Evolutionary conservation across 108 stramenopile species (phyloP), one percentile per base, ranked within the genome.

Genomic region (Nitzschia sp.): DNA sequence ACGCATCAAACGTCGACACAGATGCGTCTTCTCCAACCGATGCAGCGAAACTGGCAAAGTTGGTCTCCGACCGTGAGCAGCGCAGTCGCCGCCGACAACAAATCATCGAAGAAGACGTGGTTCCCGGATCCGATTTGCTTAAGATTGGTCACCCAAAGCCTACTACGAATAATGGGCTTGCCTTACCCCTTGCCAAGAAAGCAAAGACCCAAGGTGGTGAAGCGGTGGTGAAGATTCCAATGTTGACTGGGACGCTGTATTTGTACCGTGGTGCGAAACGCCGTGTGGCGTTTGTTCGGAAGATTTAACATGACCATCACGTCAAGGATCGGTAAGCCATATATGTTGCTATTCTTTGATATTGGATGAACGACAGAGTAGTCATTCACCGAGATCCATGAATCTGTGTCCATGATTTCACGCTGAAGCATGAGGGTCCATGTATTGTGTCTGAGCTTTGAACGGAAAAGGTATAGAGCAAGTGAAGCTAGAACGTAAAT

Each of bases 221-320:
- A 27, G 81, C 79, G 48, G 80, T 80, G 17, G 77, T 83, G 34
- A 87, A 82, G 46, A 75, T 84, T 27, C 56, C 62, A 16, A 72
- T 84, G 75, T 57, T 73, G 33, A 87, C 86, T 21, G 83, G 86
- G 36, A 81, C 82, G 16, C 82, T 86, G 38, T 83, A 79, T 62
- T 60, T 86, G 45, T 83, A 76, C 62, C 60, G 72, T 16, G 85
- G 85, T 22, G 58, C 59, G 15, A 56, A 74, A 32, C 80, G 78
- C 34, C 68, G 80, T 33, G 85, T 76, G 21, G 80, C 64, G 34
- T 86, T 86, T 69, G 58, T 84, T 56, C 77, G 80, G 19, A 75
- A 75, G n/a, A 54, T 76, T 11, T 83, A 53, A 70, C 8, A 21
- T 41, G 38, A 13, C 6, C 13, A 6, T 6, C 6, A 41, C 13